Base-by-base conservation (phyloP, 73 alveolate species). In the Stentor coeruleus region DNA sequence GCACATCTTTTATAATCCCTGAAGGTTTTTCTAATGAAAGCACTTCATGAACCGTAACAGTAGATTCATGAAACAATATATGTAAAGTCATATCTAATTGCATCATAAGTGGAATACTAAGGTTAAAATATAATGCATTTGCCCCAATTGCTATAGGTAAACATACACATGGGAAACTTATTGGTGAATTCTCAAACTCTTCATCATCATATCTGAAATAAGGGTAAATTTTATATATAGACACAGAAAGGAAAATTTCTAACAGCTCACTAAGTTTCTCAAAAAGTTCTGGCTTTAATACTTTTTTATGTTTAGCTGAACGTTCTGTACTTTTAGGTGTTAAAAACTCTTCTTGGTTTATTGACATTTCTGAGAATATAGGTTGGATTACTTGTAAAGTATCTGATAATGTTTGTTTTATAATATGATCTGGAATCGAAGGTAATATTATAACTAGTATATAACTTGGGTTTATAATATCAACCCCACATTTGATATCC, bases 1-100 rank as follows among this genome's bases (percentile, higher is more conserved):
- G 20, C n/a, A 66, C 39, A 28, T 20, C n/a, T 20, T 20, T 66
- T 28, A 66, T 20, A 26, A 66, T 40, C 11, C 40, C 79, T 20
- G 79, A 66, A 20, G 79, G 79, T 1, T 20, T 14, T 20, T 66
- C 79, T 26, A 66, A 33, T 26, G 79, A 20, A 37, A 66, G 33
- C 20, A 66, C 33, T 31, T 66, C 79, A 66, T 66, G 79, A 0
- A 66, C 79, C 1, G 37, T 66, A 33, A 66, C 79, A 66, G 79
- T 66, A 14, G n/a, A 20, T 20, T 66, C 79, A 20, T 20, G 37
- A 26, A 20, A 33, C 37, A 66, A 66, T 20, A 66, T 11, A 20
- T 66, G n/a, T 15, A 33, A 66, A 66, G n/a, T 66, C n/a, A 20
- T 31, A 1, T 66, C 40, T 1, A 66, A 28, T 20, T 66, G 40